Conservation (phyloP, 164 flowering plant genomes). For the Umbellularia californica region DNA sequence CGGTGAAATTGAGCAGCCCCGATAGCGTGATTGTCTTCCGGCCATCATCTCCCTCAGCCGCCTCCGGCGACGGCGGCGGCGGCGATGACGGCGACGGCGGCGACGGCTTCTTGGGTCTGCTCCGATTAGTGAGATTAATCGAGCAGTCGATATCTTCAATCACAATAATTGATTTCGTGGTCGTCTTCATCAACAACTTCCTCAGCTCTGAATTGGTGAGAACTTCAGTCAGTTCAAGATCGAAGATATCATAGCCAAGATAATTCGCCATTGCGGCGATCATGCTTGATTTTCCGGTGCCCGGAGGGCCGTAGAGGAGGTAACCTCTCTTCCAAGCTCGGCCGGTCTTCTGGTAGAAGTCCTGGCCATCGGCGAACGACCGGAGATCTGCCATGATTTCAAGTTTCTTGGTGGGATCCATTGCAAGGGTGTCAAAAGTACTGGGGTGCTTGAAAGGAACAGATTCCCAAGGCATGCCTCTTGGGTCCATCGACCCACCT, state of each 20-base stretch:
- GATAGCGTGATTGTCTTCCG: constrained; percentile 67
- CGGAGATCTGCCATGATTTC: constrained; percentile 57
- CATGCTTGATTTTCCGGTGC: constrained; percentile 84
- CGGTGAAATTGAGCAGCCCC: constrained; percentile 81
- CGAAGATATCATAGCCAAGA: constrained; percentile 68
- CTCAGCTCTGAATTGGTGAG: constrained; percentile 66
- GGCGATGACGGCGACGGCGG: constrained; percentile 5
- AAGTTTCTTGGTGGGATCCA: constrained; percentile 54
- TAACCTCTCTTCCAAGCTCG: constrained; percentile 87
- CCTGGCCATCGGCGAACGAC: constrained; percentile 51
- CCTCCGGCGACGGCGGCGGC: constrained; percentile 11
- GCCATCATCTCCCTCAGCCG: constrained; percentile 25
- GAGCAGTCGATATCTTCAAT: constrained; percentile 89
- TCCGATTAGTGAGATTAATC: constrained; percentile 35
- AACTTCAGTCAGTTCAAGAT: constrained; percentile 74
- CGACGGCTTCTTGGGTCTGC: constrained; percentile 21
- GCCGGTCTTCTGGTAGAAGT: constrained; percentile 60
- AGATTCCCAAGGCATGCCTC: constrained; percentile 81
- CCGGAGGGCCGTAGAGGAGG: constrained; percentile 74
- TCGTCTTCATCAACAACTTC: constrained; percentile 69
- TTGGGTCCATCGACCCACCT: constrained; percentile 62
- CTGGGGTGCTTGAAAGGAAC: constrained; percentile 85
- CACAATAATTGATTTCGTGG: constrained; percentile 75
- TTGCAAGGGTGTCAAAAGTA: constrained; percentile 77
- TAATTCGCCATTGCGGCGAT: constrained; percentile 87